Evolutionary conservation across 805 yeast species (phyloP).

Genomic region (Debaryomyces prosopidis): DNA sequence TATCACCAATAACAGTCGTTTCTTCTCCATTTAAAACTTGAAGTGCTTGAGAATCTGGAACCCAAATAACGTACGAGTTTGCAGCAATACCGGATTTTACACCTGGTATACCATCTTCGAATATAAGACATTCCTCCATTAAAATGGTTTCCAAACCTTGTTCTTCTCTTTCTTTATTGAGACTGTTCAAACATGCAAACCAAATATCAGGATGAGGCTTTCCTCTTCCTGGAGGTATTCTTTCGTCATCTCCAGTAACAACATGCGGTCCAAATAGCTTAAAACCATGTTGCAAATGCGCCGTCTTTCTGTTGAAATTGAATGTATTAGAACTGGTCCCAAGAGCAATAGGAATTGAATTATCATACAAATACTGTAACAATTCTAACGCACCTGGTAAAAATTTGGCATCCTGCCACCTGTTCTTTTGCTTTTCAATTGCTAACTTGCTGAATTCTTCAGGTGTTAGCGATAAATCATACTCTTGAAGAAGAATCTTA

Average conservation of each 20-base stretch:
- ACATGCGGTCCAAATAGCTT: conserved; percentile 61
- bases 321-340: conserved; percentile 78
- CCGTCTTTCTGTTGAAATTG: conserved; percentile 73
- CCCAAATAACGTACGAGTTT: conserved; percentile 89
- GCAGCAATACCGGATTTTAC: conserved; percentile 81
- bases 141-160: conserved; percentile 47
- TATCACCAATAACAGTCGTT: conserved; percentile 48
- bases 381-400: conserved; percentile 86
- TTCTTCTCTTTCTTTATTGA: conserved; percentile 56
- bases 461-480: conserved; percentile 62
- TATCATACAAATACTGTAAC: conserved; percentile 49
- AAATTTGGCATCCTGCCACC: conserved; percentile 66
- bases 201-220: conserved; percentile 95
- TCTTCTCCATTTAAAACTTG: conserved; percentile 53
- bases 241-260: conserved; percentile 85
- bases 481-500: conserved; percentile 62
- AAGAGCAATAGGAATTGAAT: conserved; percentile 75
- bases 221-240: conserved; percentile 83
- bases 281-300: conserved; percentile 64
- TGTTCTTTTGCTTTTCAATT: conserved; percentile 50
- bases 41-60: conserved; percentile 79
- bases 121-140: conserved; percentile 81
- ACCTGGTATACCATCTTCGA: conserved; percentile 96
- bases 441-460: conserved; percentile 61
- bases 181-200: conserved; percentile 70